phyloP scores from a whole-genome alignment of 305 asterid genomes.

The Rubia peregrina region DNA sequence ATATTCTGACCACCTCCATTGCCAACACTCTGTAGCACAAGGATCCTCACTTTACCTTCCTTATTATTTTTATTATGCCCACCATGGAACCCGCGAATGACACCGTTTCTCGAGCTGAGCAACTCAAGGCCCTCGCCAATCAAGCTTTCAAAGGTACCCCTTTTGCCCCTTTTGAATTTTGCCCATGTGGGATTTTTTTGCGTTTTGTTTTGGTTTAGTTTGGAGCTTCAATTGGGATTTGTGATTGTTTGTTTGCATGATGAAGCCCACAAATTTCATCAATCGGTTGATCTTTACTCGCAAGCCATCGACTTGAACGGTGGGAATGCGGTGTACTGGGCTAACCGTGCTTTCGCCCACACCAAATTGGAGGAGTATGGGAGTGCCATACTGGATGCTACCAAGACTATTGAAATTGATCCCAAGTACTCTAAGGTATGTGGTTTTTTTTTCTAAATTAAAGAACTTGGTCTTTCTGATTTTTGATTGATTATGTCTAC shows the following conservation, averaged over 20 bases:
- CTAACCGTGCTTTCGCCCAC: slow-evolving; percentile 96
- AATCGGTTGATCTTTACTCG: slow-evolving; percentile 83
- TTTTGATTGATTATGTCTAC: not conserved
- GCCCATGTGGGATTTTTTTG: not conserved
- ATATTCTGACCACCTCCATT: slow-evolving; percentile 2
- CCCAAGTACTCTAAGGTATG: slow-evolving; percentile 84
- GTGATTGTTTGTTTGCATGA: slow-evolving; percentile 2
- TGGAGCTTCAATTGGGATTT: slow-evolving; percentile 8
- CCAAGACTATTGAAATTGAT: slow-evolving; percentile 75
- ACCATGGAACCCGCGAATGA: slow-evolving; percentile 68
- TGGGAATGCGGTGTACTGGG: slow-evolving; percentile 86
- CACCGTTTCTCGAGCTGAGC: slow-evolving; percentile 56
- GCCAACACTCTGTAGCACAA: not conserved
- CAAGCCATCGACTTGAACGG: slow-evolving; percentile 69
- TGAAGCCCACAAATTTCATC: slow-evolving; percentile 74
- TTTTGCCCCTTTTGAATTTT: not conserved
- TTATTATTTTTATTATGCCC: slow-evolving; percentile 44
- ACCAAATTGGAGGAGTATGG: slow-evolving; percentile 94
- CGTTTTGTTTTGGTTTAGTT: not conserved
- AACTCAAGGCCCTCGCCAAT: slow-evolving; percentile 69
- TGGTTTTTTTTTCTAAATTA: not conserved
- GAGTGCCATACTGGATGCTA: slow-evolving; percentile 87
- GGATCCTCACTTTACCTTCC: not conserved
- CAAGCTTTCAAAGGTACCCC: slow-evolving; percentile 84
- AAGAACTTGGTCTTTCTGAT: not conserved